phyloP scores from a whole-genome alignment of 2,329 filamentous ascomycete species.

The Metarhizium album region DNA sequence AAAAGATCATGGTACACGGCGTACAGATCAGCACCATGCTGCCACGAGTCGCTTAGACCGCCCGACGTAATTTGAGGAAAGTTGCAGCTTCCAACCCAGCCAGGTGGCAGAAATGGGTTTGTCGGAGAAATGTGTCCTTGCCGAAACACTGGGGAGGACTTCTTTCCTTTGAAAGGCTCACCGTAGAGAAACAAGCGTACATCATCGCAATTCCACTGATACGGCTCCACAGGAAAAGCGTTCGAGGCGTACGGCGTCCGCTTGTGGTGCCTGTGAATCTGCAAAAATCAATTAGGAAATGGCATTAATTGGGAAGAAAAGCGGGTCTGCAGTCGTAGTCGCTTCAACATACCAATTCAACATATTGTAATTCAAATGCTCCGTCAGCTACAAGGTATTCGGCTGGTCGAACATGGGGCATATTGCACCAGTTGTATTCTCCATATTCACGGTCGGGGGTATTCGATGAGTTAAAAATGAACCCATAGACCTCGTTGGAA shows the following conservation, averaged over 20 bases:
- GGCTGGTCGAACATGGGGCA: conserved; percentile 63
- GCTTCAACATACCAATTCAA: conserved; percentile 51
- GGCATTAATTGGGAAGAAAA: too few species aligned
- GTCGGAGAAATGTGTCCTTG: conserved; percentile 45
- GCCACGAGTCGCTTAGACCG: conserved; percentile 63
- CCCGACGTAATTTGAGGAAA: conserved; percentile 70
- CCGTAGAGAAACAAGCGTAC: conserved; percentile 61
- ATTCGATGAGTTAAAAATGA: conserved; percentile 58
- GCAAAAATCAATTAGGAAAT: not conserved
- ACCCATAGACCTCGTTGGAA: conserved; percentile 56
- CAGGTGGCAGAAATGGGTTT: conserved; percentile 56
- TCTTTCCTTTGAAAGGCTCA: conserved; percentile 40
- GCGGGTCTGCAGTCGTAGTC: too few species aligned
- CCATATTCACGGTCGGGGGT: conserved; percentile 47
- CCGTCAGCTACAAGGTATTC: conserved; percentile 49
- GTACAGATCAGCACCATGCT: conserved; percentile 67
- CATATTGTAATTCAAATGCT: conserved; percentile 59
- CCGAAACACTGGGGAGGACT: conserved; percentile 52
- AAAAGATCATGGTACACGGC: conserved; percentile 64
- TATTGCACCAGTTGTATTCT: conserved; percentile 75
- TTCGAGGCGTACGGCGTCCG: conserved; percentile 72
- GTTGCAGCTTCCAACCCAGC: conserved; percentile 64
- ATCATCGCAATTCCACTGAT: conserved; percentile 63
- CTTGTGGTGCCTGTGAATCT: conserved; percentile 78
- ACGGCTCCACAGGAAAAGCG: conserved; percentile 62